Evolutionary conservation across 192 early-diverging fungal species (phyloP).

Genomic region (Hyaloraphidium curvatum): DNA sequence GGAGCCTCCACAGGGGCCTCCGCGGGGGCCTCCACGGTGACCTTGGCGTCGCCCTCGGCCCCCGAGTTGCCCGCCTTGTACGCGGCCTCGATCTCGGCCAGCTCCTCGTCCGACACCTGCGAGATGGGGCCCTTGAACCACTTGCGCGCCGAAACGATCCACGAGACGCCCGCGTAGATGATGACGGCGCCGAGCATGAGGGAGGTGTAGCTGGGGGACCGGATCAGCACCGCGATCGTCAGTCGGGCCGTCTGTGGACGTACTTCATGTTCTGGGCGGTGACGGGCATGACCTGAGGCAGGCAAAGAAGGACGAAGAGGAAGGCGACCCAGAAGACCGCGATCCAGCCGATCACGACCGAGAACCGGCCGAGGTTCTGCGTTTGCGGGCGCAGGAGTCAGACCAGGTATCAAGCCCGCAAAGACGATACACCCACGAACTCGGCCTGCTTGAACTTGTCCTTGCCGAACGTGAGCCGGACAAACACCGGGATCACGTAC

Average conservation of each 20-base stretch:
- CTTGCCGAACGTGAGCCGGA: not conserved
- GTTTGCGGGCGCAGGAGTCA: too few species aligned
- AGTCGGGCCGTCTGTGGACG: not conserved
- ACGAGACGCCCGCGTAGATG: not conserved
- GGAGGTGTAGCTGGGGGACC: not conserved
- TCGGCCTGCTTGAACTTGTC: slow-evolving; percentile 2
- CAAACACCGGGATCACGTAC: not conserved
- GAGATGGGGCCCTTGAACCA: slow-evolving; percentile 2
- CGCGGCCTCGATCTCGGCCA: not conserved
- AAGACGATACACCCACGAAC: not conserved
- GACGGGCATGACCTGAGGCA: not conserved
- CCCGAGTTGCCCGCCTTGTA: too few species aligned
- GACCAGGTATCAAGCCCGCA: too few species aligned
- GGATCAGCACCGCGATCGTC: not conserved
- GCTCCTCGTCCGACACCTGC: not conserved
- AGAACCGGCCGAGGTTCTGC: slow-evolving; percentile 1
- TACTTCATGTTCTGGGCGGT: not conserved
- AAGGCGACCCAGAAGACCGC: not conserved
- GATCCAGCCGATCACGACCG: not conserved
- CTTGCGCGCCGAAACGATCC: not conserved
- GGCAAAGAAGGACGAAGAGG: not conserved
- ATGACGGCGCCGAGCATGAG: not conserved
- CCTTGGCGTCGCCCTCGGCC: too few species aligned
- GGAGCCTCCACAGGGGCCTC: too few species aligned
- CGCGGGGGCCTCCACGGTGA: too few species aligned